These are phyloP conservation scores for Pseudogymnoascus sp. DNA, from an alignment of 2,329 filamentous ascomycete genomes.

Conservation along the genomic window DNA sequence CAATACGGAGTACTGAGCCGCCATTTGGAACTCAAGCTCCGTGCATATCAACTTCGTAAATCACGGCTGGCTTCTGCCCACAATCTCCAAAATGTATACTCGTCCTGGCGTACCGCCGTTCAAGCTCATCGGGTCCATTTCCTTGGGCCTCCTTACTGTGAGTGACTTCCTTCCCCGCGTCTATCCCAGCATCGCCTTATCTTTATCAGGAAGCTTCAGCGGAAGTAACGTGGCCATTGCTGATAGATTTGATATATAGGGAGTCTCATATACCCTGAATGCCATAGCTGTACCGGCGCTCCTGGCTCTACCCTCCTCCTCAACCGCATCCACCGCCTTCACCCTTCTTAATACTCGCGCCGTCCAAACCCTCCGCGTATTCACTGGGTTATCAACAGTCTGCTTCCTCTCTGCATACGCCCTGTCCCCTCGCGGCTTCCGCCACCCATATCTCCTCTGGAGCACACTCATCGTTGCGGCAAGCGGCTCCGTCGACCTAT, in stretches of 20 bases:
- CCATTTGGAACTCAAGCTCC: background rate
- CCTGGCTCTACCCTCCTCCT: slow-evolving; percentile 68
- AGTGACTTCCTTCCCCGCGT: slow-evolving; percentile 28
- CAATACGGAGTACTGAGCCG: slow-evolving; percentile 3
- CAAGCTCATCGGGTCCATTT: slow-evolving; percentile 91
- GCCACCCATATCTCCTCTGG: slow-evolving; percentile 88
- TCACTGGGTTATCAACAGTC: slow-evolving; percentile 59
- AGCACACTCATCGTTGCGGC: slow-evolving; percentile 59
- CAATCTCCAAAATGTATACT: background rate
- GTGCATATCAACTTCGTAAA: background rate
- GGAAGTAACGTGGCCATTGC: background rate
- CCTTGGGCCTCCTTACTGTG: slow-evolving; percentile 81
- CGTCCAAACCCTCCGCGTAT: slow-evolving; percentile 54
- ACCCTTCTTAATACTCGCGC: slow-evolving; percentile 55
- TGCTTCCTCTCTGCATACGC: slow-evolving; percentile 70
- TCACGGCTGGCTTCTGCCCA: background rate
- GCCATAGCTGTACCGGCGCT: slow-evolving; percentile 71
- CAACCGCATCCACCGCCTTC: slow-evolving; percentile 61
- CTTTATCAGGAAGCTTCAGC: background rate
- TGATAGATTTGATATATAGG: slow-evolving; percentile 41
- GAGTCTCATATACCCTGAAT: slow-evolving; percentile 77
- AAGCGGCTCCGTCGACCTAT: slow-evolving; percentile 35
- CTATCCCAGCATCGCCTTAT: background rate
- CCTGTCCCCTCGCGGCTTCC: slow-evolving; percentile 62
- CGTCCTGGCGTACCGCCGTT: slow-evolving; percentile 43